Percentiles rank a stretch among this genome's conserved stretches.
Evolutionary conservation across 2,329 filamentous ascomycete genomes (phyloP).

Genomic region (Mycosphaerelloides madeirae): DNA sequence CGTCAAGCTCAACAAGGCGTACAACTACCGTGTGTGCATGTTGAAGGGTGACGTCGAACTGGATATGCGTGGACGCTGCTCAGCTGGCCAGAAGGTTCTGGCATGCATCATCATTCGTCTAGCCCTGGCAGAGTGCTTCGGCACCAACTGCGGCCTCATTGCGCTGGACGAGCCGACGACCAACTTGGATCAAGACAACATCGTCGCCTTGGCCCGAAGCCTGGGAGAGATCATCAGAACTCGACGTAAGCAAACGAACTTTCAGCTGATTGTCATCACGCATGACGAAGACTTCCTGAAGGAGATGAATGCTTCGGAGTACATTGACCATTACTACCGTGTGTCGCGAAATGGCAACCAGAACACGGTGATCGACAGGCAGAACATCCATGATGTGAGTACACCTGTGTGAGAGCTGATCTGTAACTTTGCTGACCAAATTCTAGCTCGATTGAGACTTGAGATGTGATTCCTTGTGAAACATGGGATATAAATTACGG

Average conservation of each 20-base stretch:
- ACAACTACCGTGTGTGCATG: conserved; percentile 98
- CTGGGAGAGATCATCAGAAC: conserved; percentile 82
- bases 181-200: conserved; percentile 93
- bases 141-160: conserved; percentile 90
- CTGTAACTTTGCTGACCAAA: no score
- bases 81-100: conserved; percentile 91
- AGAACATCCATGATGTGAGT: conserved; percentile 35
- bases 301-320: conserved; percentile 90
- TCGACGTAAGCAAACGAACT: conserved; percentile 82
- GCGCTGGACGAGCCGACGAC: conserved; percentile 97
- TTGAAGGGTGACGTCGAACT: conserved; percentile 95
- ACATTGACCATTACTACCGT: conserved; percentile 85
- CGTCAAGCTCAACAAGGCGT: conserved; percentile 68
- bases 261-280: conserved; percentile 97
- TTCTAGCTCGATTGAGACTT: no score
- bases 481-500: no score
- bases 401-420: no score
- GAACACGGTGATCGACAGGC: conserved; percentile 76
- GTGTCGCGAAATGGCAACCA: conserved; percentile 78
- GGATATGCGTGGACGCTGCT: conserved; percentile 98
- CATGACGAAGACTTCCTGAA: conserved; percentile 95
- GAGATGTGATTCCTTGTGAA: no score
- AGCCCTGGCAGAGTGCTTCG: conserved; percentile 93
- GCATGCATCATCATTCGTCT: conserved; percentile 96
- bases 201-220: conserved; percentile 77